Percentiles rank a stretch among this genome's conserved stretches.
Evolutionary conservation across 768 basidiomycete species (phyloP).

Genomic region (Hygrophoropsis aurantiaca): DNA sequence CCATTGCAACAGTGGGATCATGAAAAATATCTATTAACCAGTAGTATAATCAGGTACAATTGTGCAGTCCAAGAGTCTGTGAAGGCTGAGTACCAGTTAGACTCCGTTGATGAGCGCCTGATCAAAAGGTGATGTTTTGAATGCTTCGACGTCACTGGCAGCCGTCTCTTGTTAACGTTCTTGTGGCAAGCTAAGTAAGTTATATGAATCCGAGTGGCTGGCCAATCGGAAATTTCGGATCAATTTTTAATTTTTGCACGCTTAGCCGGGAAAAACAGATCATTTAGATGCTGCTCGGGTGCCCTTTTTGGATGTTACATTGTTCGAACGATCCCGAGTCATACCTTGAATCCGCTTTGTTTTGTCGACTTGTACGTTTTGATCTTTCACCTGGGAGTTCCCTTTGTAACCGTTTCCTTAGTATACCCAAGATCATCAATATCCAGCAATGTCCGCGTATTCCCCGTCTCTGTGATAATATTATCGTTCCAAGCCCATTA

Average conservation of each 20-base stretch:
- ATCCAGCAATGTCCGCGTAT: slow-evolving; percentile 4
- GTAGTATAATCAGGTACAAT: no score
- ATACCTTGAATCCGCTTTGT: background rate
- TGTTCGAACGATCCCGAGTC: background rate
- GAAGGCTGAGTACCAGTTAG: no score
- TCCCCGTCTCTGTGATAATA: slow-evolving; percentile 11
- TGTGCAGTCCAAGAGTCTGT: no score
- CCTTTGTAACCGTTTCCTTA: slow-evolving; percentile 9
- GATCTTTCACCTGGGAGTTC: slow-evolving; percentile 1
- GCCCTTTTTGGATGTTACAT: background rate
- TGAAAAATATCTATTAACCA: no score
- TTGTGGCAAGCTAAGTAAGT: no score
- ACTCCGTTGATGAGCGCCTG: no score
- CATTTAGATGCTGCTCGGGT: background rate
- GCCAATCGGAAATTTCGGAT: no score
- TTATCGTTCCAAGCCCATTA: slow-evolving; percentile 5
- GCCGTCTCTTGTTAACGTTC: no score
- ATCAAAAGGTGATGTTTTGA: no score
- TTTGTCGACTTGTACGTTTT: background rate
- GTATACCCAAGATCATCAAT: slow-evolving; percentile 9
- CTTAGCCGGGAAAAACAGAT: slow-evolving; percentile 2
- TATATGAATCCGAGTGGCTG: no score
- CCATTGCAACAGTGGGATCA: no score
- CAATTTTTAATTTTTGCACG: background rate
- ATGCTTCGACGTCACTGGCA: no score